Conservation (phyloP, 2,329 filamentous ascomycete species). For the Malbranchea zuffiana region DNA sequence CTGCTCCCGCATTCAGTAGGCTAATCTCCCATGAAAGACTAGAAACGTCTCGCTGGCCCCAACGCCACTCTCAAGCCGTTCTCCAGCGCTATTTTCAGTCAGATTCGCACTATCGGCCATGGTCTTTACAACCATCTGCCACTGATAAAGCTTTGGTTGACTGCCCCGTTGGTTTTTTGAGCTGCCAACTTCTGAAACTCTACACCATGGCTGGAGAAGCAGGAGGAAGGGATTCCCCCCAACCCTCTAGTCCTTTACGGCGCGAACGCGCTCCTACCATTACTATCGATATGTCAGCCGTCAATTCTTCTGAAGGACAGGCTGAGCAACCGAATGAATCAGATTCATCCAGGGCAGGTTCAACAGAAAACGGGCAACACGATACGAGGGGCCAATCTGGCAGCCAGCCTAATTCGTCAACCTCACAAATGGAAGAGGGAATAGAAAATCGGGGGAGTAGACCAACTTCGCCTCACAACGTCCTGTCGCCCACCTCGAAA, state of each 20-base stretch:
- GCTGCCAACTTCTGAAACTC: too few species aligned
- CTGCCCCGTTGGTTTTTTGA: too few species aligned
- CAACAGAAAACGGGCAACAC: slow-evolving; percentile 3
- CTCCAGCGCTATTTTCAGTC: too few species aligned
- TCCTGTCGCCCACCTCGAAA: slow-evolving; percentile 51
- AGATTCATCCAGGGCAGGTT: slow-evolving; percentile 1
- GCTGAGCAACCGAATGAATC: neutral
- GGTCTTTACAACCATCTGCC: too few species aligned
- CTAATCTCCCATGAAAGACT: too few species aligned
- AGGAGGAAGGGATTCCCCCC: slow-evolving; percentile 22
- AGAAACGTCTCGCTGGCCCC: too few species aligned
- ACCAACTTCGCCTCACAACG: slow-evolving; percentile 56
- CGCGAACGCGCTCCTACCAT: slow-evolving; percentile 43
- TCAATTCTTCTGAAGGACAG: slow-evolving; percentile 24
- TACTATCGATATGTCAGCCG: slow-evolving; percentile 47
- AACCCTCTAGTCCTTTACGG: slow-evolving; percentile 26
- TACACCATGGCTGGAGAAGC: too few species aligned
- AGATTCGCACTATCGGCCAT: too few species aligned
- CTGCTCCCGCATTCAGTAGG: too few species aligned
- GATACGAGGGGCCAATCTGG: neutral
- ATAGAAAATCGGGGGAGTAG: slow-evolving; percentile 38
- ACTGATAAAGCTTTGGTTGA: too few species aligned
- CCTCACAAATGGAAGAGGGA: slow-evolving; percentile 7
- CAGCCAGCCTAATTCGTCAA: slow-evolving; percentile 1
- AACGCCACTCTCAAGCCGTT: too few species aligned